Evolutionary conservation across 176 grass and related monocot genomes (phyloP).

Genomic region (Eragrostis curvula): DNA sequence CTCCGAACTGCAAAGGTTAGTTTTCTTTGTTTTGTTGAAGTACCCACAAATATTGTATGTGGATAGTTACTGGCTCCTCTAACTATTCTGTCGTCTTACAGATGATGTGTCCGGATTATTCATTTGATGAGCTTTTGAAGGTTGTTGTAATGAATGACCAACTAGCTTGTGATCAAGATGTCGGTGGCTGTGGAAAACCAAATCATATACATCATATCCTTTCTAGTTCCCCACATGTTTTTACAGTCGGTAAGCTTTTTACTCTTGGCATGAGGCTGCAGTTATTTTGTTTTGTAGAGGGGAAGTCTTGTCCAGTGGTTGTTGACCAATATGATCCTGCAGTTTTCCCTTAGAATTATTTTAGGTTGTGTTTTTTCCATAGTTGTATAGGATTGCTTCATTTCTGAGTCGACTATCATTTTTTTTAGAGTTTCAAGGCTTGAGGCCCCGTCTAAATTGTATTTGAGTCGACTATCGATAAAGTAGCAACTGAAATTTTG

Average conservation of each 20-base stretch:
- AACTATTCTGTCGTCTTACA: slow-evolving; percentile 37
- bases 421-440: no score
- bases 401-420: neutral
- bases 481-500: slow-evolving; percentile 12
- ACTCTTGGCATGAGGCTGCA: slow-evolving; percentile 22
- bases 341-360: neutral
- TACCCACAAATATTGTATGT: neutral
- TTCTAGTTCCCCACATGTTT: slow-evolving; percentile 83
- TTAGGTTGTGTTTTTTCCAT: neutral
- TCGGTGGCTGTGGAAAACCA: slow-evolving; percentile 76
- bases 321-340: slow-evolving; percentile 11
- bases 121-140: slow-evolving; percentile 91
- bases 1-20: slow-evolving; percentile 84
- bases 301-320: neutral
- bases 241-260: slow-evolving; percentile 81
- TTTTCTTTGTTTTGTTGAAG: slow-evolving; percentile 31
- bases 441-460: no score
- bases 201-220: slow-evolving; percentile 95
- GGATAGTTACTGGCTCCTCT: slow-evolving; percentile 17
- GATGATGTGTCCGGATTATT: slow-evolving; percentile 79
- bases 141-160: slow-evolving; percentile 92
- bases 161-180: slow-evolving; percentile 82
- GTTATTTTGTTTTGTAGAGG: neutral
- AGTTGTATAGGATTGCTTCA: slow-evolving; percentile 16
- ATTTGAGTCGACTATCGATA: slow-evolving; percentile 20